Base-by-base conservation (phyloP, 2,329 filamentous ascomycete species). In the Apiospora arundinis region DNA sequence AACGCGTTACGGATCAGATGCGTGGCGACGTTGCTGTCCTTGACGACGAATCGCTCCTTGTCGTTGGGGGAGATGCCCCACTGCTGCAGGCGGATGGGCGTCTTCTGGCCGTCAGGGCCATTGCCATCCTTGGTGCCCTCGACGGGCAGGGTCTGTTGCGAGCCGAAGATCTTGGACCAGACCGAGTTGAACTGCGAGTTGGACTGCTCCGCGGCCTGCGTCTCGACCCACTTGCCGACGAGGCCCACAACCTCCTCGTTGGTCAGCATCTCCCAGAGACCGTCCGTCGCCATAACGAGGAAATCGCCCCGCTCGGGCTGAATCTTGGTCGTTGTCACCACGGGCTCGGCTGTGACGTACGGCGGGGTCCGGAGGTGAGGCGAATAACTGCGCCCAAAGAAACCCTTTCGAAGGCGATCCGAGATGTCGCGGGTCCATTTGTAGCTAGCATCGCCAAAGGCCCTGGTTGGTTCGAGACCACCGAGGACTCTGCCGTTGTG, bases 221-320 rank as follows among this genome's bases (percentile, higher is more conserved):
- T 90, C 81, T 99, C 96, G 67, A 99, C 90, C 96, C 96, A 99
- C 81, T 97, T 94, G 21, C 95, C 97, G 5, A 99, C 96, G 2
- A 99, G 89, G 0, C 96, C 96, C 68, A 99, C 93, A 1, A 98
- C 96, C 84, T 99, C 96, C 80, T 99, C 96, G 78, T 98, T 99
- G 67, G 94, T 98, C 73, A 99, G 87, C 96, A 98, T 98, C 83
- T 99, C 96, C 96, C 96, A 99, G 0, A 99, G 87, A 4, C 96
- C 96, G 80, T 99, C 96, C 0, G 96, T 98, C 28, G 96, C 96
- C 87, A 99, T 92, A 73, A 99, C 95, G 16, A 99, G 87, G 77
- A 99, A 99, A 80, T 99, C 96, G 65, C 95, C 95, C 74, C 93
- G 93, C 70, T 94, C 90, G 0, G 96, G 96, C 76, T 95, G 88